Percentiles rank a stretch among this genome's conserved stretches.
Evolutionary conservation across 2,329 filamentous ascomycete species (phyloP).

Genomic region (Penicillium oxalicum): DNA sequence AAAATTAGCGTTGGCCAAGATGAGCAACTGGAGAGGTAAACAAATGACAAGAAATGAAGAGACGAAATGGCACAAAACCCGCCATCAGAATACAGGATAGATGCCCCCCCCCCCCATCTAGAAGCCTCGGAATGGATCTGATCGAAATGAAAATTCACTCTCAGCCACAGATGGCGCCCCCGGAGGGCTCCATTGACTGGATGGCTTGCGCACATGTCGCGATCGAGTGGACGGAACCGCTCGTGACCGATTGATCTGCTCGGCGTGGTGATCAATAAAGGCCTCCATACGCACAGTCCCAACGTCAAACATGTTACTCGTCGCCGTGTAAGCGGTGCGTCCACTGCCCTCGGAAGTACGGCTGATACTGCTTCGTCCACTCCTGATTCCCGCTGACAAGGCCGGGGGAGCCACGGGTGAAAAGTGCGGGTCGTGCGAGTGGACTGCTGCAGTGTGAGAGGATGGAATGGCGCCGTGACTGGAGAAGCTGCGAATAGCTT

Average conservation of each 20-base stretch:
- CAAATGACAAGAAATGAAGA: not conserved
- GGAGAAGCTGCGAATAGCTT: conserved; percentile 73
- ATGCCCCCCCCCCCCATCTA: conserved; percentile 17
- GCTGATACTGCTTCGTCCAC: conserved; percentile 42
- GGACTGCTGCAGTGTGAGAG: conserved; percentile 52
- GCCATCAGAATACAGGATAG: not conserved
- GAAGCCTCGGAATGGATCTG: conserved; percentile 45
- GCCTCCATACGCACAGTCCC: conserved; percentile 96
- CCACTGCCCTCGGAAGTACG: conserved; percentile 49
- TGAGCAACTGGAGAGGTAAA: too few relatives aligned
- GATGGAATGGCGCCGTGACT: conserved; percentile 34
- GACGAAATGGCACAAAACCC: not conserved
- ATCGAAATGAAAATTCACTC: conserved; percentile 35
- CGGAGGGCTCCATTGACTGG: conserved; percentile 30
- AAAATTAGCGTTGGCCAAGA: not conserved
- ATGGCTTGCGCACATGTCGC: conserved; percentile 27
- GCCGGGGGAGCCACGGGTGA: conserved; percentile 21
- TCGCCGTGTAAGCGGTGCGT: conserved; percentile 39
- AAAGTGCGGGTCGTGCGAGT: conserved; percentile 55
- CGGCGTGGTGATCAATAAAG: conserved; percentile 61
- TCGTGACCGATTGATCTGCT: conserved; percentile 26
- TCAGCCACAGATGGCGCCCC: conserved; percentile 33
- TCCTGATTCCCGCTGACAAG: conserved; percentile 24
- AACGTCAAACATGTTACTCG: conserved; percentile 70
- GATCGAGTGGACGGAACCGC: conserved; percentile 9